Conservation (phyloP, 805 yeast species). For the Candida qinlingensis region DNA sequence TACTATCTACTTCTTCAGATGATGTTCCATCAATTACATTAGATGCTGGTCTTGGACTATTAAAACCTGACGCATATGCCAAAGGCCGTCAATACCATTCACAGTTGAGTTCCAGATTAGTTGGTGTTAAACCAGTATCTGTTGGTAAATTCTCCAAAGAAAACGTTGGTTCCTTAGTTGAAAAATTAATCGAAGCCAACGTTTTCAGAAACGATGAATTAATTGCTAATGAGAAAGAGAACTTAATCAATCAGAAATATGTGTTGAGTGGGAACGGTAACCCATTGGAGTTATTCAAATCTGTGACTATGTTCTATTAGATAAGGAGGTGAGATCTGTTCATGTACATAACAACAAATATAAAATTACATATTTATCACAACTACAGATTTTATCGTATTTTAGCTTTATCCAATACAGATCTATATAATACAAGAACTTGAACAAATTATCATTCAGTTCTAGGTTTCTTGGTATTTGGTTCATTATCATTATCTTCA, state of each 20-base stretch:
- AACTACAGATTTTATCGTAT: background rate
- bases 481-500: slow-evolving; percentile 9
- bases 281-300: slow-evolving; percentile 32
- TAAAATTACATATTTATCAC: background rate
- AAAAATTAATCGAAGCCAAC: slow-evolving; percentile 35
- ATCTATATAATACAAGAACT: background rate
- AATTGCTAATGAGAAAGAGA: slow-evolving; percentile 28
- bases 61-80: slow-evolving; percentile 52
- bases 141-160: slow-evolving; percentile 39
- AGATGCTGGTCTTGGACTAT: slow-evolving; percentile 50
- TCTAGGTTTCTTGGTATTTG: slow-evolving; percentile 4
- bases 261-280: slow-evolving; percentile 62
- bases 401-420: background rate
- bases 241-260: slow-evolving; percentile 43
- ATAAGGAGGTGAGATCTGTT: background rate
- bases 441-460: slow-evolving; percentile 2
- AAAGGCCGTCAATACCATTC: slow-evolving; percentile 45
- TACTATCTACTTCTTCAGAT: slow-evolving; percentile 57
- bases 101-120: slow-evolving; percentile 44
- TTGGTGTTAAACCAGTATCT: slow-evolving; percentile 32
- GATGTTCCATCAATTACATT: slow-evolving; percentile 51
- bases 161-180: slow-evolving; percentile 40
- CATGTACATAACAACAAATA: background rate
- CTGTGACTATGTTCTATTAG: slow-evolving; percentile 21
- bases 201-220: slow-evolving; percentile 33